A percentile compares a stretch with the other conserved stretches of the same genome.
Evolutionary conservation across 768 basidiomycete species (phyloP).

Genomic region (Boletus rex-veris): DNA sequence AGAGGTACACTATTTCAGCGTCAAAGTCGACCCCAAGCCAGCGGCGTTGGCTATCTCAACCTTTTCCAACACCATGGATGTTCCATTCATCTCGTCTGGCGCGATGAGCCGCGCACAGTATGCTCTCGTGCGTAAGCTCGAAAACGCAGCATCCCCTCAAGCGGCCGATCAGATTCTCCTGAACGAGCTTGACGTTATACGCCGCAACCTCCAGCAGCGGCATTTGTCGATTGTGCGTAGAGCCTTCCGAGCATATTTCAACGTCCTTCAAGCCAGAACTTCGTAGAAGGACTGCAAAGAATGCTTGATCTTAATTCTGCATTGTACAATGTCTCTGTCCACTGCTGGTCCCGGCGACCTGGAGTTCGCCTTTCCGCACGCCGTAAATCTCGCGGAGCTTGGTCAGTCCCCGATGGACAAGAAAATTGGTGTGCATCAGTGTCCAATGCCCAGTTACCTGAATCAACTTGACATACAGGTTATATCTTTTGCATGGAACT

Average conservation of each 20-base stretch:
- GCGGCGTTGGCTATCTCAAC: not conserved
- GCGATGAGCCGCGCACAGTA: constrained; percentile 76
- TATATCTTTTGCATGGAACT: constrained; percentile 75
- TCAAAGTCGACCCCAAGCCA: not conserved
- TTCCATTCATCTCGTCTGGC: constrained; percentile 75
- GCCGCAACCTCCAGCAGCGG: constrained; percentile 48
- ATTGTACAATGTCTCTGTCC: constrained; percentile 56
- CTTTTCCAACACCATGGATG: constrained; percentile 51
- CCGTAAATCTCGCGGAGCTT: constrained; percentile 72
- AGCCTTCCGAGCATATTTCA: not conserved
- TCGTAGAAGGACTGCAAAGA: constrained; percentile 63
- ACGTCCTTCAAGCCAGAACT: constrained; percentile 5
- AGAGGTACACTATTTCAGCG: constrained; percentile 14
- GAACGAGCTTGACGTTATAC: constrained; percentile 56
- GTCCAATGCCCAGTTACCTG: not conserved
- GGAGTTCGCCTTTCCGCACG: constrained; percentile 72
- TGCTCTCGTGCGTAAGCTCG: constrained; percentile 68
- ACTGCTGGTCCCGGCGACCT: constrained; percentile 44
- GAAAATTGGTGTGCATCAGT: constrained; percentile 51
- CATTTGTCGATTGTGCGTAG: constrained; percentile 53
- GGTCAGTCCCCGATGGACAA: constrained; percentile 59
- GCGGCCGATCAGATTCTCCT: constrained; percentile 59
- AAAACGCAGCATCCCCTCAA: constrained; percentile 53
- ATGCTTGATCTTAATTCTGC: constrained; percentile 62
- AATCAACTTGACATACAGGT: constrained; percentile 40